phyloP scores from a whole-genome alignment of 2,329 filamentous ascomycete species.

The Fusarium nisikadoi region DNA sequence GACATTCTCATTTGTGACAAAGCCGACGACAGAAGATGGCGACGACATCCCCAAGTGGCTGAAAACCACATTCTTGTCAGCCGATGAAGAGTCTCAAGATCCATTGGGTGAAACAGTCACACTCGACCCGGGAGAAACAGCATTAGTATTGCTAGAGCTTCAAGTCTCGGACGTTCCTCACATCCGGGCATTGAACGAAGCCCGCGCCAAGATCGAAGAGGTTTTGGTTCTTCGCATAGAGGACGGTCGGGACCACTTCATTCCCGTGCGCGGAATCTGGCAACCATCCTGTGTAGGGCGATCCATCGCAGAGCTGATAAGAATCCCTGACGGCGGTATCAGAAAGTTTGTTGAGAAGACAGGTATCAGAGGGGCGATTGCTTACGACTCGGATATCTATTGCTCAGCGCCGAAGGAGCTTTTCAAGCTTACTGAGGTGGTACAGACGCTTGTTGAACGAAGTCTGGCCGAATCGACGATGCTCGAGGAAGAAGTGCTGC shows the following conservation, averaged over 20 bases:
- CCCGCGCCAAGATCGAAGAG: conserved; percentile 76
- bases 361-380: conserved; percentile 60
- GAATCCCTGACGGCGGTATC: conserved; percentile 84
- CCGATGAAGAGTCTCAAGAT: conserved; percentile 48
- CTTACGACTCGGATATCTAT: conserved; percentile 68
- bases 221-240: conserved; percentile 87
- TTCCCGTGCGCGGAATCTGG: conserved; percentile 84
- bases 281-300: conserved; percentile 83
- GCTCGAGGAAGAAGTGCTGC: conserved; percentile 64
- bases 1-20: conserved; percentile 81
- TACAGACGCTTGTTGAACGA: conserved; percentile 69
- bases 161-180: conserved; percentile 72
- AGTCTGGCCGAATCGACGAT: conserved; percentile 70
- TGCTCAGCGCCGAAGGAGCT: conserved; percentile 89
- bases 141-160: conserved; percentile 74
- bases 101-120: conserved; percentile 64
- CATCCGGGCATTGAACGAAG: conserved; percentile 77
- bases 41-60: conserved; percentile 72
- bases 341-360: conserved; percentile 59
- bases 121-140: conserved; percentile 86
- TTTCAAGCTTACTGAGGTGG: conserved; percentile 86
- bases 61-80: conserved; percentile 68
- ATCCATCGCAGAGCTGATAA: conserved; percentile 88
- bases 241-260: conserved; percentile 89
- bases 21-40: conserved; percentile 63